Percentiles rank a stretch among this genome's conserved stretches.
Evolutionary conservation across 2,329 filamentous ascomycete genomes (phyloP).

Genomic region (Colletotrichum abscissum): DNA sequence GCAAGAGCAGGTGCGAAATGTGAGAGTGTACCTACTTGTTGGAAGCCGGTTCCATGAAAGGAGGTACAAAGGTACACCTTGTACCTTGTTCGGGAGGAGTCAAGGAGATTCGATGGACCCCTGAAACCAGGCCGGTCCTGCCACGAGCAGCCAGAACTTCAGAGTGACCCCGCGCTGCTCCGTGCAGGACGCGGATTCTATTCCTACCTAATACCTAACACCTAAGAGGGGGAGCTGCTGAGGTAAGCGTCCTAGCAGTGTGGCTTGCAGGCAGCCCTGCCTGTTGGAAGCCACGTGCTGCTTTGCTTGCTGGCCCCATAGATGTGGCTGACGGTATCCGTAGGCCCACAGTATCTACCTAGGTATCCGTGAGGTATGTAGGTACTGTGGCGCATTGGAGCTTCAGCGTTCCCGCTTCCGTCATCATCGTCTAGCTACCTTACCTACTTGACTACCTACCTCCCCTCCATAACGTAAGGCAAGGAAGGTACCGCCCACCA

Average conservation of each 20-base stretch:
- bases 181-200: neutral
- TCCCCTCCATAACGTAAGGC: no score
- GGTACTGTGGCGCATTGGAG: slow-evolving; percentile 28
- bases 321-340: slow-evolving; percentile 7
- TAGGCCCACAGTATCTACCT: no score
- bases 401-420: slow-evolving; percentile 28
- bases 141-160: neutral
- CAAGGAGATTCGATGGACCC: slow-evolving; percentile 30
- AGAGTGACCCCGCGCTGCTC: slow-evolving; percentile 24
- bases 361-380: no score
- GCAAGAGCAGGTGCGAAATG: neutral
- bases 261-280: slow-evolving; percentile 3
- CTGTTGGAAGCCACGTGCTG: neutral
- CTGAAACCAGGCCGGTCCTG: slow-evolving; percentile 24
- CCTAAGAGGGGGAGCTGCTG: neutral
- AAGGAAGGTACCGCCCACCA: neutral
- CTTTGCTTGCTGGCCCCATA: slow-evolving; percentile 8
- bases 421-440: slow-evolving; percentile 33
- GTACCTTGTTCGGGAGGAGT: neutral
- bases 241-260: neutral
- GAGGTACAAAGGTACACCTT: neutral
- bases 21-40: neutral
- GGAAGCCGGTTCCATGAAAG: neutral
- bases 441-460: neutral
- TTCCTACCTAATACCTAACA: neutral